These are phyloP conservation scores for Podospora pseudopauciseta DNA, from an alignment of 495 filamentous ascomycete species.

Conservation along the genomic window DNA sequence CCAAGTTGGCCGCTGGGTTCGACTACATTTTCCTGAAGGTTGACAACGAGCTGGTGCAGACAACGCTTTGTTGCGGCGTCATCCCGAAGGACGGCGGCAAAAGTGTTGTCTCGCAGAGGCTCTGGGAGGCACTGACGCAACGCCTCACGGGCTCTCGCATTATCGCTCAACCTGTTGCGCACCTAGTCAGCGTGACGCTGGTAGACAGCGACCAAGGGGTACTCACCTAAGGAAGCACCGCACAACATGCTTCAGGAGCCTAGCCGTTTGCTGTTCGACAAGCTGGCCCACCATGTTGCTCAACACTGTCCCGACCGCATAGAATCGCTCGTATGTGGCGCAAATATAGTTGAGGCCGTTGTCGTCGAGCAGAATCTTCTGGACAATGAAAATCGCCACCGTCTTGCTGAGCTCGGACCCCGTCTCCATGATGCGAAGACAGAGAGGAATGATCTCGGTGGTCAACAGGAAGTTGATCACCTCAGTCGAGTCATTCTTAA, in stretches of 20 bases:
- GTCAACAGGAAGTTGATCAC: conserved; percentile 99
- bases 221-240: conserved; percentile 90
- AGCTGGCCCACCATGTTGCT: conserved; percentile 98
- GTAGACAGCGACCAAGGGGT: conserved; percentile 14
- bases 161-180: conserved; percentile 75
- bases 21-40: conserved; percentile 88
- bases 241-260: conserved; percentile 96
- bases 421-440: conserved; percentile 98
- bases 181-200: not conserved
- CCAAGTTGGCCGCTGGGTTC: conserved; percentile 48
- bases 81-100: conserved; percentile 92
- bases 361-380: conserved; percentile 97
- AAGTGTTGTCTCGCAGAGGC: conserved; percentile 93
- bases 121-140: conserved; percentile 95
- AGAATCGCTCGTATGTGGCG: conserved; percentile 98
- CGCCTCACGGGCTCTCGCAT: conserved; percentile 91
- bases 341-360: conserved; percentile 98
- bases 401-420: conserved; percentile 98
- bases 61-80: conserved; percentile 98
- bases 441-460: conserved; percentile 97
- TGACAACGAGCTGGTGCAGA: conserved; percentile 92
- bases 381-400: conserved; percentile 99
- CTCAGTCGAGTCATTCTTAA: conserved; percentile 98
- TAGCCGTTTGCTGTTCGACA: conserved; percentile 94
- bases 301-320: conserved; percentile 94